Conservation (phyloP, 106 monocot genomes). For the Xerophyta viscosa region DNA sequence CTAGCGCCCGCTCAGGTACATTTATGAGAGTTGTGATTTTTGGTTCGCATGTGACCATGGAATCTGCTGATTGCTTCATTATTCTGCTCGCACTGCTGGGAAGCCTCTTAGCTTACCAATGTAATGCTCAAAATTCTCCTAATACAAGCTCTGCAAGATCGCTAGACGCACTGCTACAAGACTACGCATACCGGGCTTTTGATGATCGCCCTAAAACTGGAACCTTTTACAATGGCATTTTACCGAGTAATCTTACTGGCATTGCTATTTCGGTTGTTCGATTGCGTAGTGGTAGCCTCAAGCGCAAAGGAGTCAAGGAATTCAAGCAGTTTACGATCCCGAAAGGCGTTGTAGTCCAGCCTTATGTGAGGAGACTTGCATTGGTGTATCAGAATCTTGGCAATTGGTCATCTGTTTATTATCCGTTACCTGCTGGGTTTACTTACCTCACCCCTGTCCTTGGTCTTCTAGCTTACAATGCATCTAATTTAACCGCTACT, state of each 20-base stretch:
- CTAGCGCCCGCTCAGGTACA: no score
- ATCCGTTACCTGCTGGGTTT: conserved; percentile 54
- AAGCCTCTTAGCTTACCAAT: conserved; percentile 15
- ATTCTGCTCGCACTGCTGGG: conserved; percentile 13
- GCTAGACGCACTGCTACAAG: conserved; percentile 65
- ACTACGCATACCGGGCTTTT: conserved; percentile 67
- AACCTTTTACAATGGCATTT: conserved; percentile 22
- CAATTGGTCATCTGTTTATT: conserved; percentile 58
- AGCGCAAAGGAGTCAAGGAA: conserved; percentile 28
- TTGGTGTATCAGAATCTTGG: conserved; percentile 90
- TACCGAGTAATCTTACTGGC: conserved; percentile 65
- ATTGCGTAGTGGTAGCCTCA: conserved; percentile 68
- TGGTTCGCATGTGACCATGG: no score
- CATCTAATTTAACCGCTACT: conserved; percentile 45
- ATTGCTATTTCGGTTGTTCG: conserved; percentile 48
- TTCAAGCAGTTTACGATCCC: conserved; percentile 73
- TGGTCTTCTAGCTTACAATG: conserved; percentile 72
- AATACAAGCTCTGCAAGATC: conserved; percentile 19
- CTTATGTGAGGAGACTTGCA: conserved; percentile 62
- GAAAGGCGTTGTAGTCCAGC: conserved; percentile 41
- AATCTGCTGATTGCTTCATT: no score
- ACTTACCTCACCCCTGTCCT: conserved; percentile 58
- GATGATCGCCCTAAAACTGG: conserved; percentile 52
- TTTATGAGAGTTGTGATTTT: no score
- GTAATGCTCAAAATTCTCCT: conserved; percentile 16